Conservation (phyloP, 495 filamentous ascomycete species). For the Chaetomium tenue region DNA sequence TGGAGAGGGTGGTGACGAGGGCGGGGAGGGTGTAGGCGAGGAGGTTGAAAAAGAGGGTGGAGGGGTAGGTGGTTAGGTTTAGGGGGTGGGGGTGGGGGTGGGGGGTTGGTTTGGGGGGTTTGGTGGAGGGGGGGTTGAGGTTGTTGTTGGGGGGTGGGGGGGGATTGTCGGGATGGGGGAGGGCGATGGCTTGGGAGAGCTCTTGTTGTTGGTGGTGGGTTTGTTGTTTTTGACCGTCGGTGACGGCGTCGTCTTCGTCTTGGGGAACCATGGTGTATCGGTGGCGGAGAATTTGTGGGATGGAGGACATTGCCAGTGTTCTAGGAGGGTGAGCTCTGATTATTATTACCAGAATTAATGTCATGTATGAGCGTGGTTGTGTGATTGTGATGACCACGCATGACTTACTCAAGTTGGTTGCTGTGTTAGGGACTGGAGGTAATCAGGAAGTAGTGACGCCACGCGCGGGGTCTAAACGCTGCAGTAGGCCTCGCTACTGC, state of each 20-base stretch:
- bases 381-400: too few relatives aligned
- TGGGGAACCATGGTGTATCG: slow-evolving; percentile 1
- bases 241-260: neutral
- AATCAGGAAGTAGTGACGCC: too few relatives aligned
- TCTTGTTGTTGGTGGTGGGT: neutral
- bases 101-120: too few relatives aligned
- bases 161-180: neutral
- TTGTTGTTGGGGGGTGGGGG: too few relatives aligned
- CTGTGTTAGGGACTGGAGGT: too few relatives aligned
- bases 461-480: too few relatives aligned
- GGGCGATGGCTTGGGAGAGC: neutral
- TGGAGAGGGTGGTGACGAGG: slow-evolving; percentile 66
- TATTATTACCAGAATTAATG: too few relatives aligned
- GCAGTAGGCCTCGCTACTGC: too few relatives aligned
- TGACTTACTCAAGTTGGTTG: too few relatives aligned
- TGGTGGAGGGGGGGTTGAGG: too few relatives aligned
- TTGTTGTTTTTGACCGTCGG: neutral
- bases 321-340: too few relatives aligned
- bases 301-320: neutral
- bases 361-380: too few relatives aligned
- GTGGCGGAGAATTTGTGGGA: neutral
- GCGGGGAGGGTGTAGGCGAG: slow-evolving; percentile 65
- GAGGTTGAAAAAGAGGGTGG: slow-evolving; percentile 63
- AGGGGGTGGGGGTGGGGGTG: neutral
- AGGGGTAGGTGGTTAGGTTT: slow-evolving; percentile 43